Evolutionary conservation across 1,284 basidiomycete genomes (phyloP).

Genomic region (Sanghuangporus weigelae): DNA sequence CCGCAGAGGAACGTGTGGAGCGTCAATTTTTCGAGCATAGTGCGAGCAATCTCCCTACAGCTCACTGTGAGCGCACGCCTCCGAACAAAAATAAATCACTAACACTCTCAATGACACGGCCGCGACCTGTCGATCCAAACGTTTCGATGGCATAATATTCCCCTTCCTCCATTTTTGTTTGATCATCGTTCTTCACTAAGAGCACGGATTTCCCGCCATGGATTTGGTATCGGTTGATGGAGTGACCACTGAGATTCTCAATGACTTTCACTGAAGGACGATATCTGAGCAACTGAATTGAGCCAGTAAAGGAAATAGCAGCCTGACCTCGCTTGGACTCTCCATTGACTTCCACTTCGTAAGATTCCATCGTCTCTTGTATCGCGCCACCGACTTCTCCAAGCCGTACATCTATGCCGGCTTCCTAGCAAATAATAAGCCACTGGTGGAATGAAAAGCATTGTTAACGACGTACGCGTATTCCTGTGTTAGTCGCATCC

Average conservation of each 20-base stretch:
- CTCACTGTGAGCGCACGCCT: slow-evolving; percentile 3
- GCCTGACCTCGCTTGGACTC: slow-evolving; percentile 78
- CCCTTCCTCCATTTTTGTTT: slow-evolving; percentile 98
- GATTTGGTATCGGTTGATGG: slow-evolving; percentile 85
- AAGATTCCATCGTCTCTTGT: slow-evolving; percentile 99
- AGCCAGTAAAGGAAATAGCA: background rate
- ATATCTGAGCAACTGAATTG: background rate
- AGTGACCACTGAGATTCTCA: slow-evolving; percentile 87
- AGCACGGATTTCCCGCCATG: slow-evolving; percentile 88
- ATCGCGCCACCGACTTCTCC: slow-evolving; percentile 91
- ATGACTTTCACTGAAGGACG: slow-evolving; percentile 76
- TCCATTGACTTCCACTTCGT: slow-evolving; percentile 90
- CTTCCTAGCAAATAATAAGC: slow-evolving; percentile 55
- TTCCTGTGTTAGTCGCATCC: slow-evolving; percentile 90
- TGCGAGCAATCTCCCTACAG: slow-evolving; percentile 88
- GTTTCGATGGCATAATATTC: slow-evolving; percentile 99
- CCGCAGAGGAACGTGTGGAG: slow-evolving; percentile 68
- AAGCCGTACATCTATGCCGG: slow-evolving; percentile 93
- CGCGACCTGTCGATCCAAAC: slow-evolving; percentile 95
- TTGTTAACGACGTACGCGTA: slow-evolving; percentile 49
- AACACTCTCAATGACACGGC: slow-evolving; percentile 84
- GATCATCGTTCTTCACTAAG: slow-evolving; percentile 85
- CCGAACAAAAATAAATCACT: slow-evolving; percentile 24
- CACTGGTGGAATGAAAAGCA: background rate
- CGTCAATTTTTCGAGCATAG: slow-evolving; percentile 75